Base-by-base conservation (phyloP, 257 asterid genomes). In the Salvia splendens region DNA sequence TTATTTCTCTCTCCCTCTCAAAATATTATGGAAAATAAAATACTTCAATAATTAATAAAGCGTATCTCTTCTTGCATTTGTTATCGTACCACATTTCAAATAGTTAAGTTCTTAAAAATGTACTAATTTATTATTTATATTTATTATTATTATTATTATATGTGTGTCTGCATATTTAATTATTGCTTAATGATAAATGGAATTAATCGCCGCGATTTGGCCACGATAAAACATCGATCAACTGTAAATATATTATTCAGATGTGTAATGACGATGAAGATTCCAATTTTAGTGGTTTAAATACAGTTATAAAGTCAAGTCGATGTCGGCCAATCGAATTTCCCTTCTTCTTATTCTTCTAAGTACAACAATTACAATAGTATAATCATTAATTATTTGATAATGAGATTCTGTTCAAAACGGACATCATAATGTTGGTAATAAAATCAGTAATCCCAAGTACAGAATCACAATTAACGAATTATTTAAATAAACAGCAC, bases 201-300 rank as follows among this genome's bases (percentile, higher is more conserved):
- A 58, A n/a, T 14, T 15, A 7, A 60, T 16, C 35, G 50, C 16
- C 43, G 16, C 50, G 40, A 60, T 15, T 60, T 60, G 50, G 35
- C 17, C 15, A 16, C 2, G 50, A 59, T 9, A 55, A 10, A 55
- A 8, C 47, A 35, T 57, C 8, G 36, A 6, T 33, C 43, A 42
- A 20, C 2, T 10, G 8, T 41, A 16, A 10, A 41, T 40, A 59
- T 16, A 38, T 10, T 20, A 61, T 38, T 59, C 0, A 61, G 67
- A 61, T 63, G 5, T 14, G 35, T 54, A 15, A 38, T 65, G 67
- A 73, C 50, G 68, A 56, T 8, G 48, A 36, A 73, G 72, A 73
- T 73, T 73, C 72, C 55, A 9, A 57, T 57, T 57, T 17, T 65
- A 61, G 33, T 56, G 77, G 77, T 65, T 54, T 56, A 35, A 36